Base-by-base conservation (phyloP, 2,329 filamentous ascomycete species). In the Alternaria tenuissima region DNA sequence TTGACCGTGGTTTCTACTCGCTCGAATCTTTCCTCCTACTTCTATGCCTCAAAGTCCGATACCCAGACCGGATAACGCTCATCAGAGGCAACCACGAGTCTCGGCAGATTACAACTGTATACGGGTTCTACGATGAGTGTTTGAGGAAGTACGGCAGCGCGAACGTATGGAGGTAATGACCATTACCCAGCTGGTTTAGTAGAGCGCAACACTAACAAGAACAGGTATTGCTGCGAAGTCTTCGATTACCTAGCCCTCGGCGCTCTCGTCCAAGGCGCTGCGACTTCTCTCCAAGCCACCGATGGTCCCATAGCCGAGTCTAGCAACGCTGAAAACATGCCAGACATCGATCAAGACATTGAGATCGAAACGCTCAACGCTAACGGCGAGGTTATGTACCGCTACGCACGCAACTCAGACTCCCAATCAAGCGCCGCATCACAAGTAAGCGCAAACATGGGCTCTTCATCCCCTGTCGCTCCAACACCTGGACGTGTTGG, bases 111-210 rank as follows among this genome's bases (percentile, higher is more conserved):
- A 98, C 94, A 22, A 96, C 93, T 5, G 94, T 98, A 14, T 98
- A 98, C 78, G 94, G 94, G 64, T 98, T 98, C 82, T 98, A 98
- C 82, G 94, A 98, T 75, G 94, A 98, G 81, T 98, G 94, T 74
- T 85, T 97, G 65, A 87, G 94, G 55, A 98, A 98, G 81, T 98
- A 98, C 75, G 94, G 94, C 62, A 96, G 91, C 75, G 94, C 94
- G 38, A 98, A 97, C 72, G 94, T 98, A 1, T 98, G 94, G 94
- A 87, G 70, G 63, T 69, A 66, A 14, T 14, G 11, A 26, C 14
- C n/a, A 22, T 20, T n/a, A 2, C 7, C 1, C 0, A 7, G 9
- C n/a, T 32, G 6, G 6, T n/a, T 34, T 3, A 28, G 1, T 16
- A 6, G 18, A 43, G 36, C 36, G 28, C 14, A 32, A 16, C 6